Base-by-base conservation (phyloP, 495 filamentous ascomycete genomes). In the Penicillium riverlandense region DNA sequence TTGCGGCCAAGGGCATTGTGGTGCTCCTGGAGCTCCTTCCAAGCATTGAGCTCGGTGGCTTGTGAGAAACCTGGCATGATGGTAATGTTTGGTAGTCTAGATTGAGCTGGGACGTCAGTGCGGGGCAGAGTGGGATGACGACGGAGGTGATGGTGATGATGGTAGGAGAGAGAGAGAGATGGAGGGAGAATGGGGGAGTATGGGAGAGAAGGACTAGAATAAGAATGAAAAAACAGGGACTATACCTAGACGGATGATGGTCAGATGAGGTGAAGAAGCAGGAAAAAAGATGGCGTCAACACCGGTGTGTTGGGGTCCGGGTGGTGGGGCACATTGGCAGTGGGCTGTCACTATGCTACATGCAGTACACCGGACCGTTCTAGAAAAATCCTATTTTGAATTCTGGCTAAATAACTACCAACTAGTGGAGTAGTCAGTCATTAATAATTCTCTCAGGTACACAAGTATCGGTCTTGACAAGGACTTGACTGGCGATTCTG, bases 11-110 rank as follows among this genome's bases (percentile, higher is more conserved):
- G 77, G 34, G 73, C 76, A 59, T 80, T 76, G 71, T 92, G 88
- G 68, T 97, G 94, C 50, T 85, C 75, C 71, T 94, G 84, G 62
- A 97, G 88, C 55, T 82, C 74, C 62, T 83, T 73, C 92, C 92
- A 98, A 49, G 89, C 81, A 39, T 79, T 67, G 44, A 95, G 80
- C 40, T 88, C 83, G 55, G 77, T 85, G 44, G 90, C 82, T 71
- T 92, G 90, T 29, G 79, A 65, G 67, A 86, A 87, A 57, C 57
- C 67, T 45, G 74, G 59, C 74, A 78, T 78, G 45, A 43, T 75
- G 61, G 60, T 29, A 37, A 48, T 46, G 43, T 40, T 41, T 37
- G 38, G 38, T 22, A 22, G 4, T 22, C 22, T 22, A 43, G 38
- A 52, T 44, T 53, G 43, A 55, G 28, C 41, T 41, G n/a, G 37